phyloP scores from a whole-genome alignment of 2,329 filamentous ascomycete species.

The Fonsecaea nubica region DNA sequence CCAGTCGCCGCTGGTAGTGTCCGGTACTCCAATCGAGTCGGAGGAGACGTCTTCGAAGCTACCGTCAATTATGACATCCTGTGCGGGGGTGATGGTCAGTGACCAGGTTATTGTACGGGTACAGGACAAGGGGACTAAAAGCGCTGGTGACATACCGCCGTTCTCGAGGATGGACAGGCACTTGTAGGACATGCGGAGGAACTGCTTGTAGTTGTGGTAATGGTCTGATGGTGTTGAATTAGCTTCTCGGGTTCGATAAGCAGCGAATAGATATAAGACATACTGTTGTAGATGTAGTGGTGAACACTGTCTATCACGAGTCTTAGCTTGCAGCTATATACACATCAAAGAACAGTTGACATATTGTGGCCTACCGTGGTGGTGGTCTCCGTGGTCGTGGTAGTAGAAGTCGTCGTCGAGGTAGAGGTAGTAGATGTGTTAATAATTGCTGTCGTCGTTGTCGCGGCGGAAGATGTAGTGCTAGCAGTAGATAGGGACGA shows the following conservation, averaged over 20 bases:
- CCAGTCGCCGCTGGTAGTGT: constrained; percentile 9
- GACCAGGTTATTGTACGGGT: background rate
- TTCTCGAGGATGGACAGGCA: constrained; percentile 6
- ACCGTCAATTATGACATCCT: constrained; percentile 12
- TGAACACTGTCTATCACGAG: background rate
- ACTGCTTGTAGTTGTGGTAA: background rate
- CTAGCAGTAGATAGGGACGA: background rate
- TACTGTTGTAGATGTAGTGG: background rate
- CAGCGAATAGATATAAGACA: background rate
- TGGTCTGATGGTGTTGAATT: background rate
- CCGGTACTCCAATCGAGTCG: background rate
- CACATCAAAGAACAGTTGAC: background rate
- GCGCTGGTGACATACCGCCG: background rate
- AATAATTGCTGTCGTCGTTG: background rate
- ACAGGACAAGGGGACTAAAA: background rate
- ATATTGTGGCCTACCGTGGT: background rate
- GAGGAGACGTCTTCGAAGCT: constrained; percentile 5
- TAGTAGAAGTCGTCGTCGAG: background rate
- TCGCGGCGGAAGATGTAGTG: background rate
- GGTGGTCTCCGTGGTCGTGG: background rate
- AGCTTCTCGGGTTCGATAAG: background rate
- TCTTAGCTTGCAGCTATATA: background rate
- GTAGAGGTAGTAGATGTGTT: background rate
- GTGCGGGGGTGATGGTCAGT: background rate
- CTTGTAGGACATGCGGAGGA: background rate